phyloP scores from a whole-genome alignment of 2,329 filamentous ascomycete genomes.

The Cladosporium phlei region DNA sequence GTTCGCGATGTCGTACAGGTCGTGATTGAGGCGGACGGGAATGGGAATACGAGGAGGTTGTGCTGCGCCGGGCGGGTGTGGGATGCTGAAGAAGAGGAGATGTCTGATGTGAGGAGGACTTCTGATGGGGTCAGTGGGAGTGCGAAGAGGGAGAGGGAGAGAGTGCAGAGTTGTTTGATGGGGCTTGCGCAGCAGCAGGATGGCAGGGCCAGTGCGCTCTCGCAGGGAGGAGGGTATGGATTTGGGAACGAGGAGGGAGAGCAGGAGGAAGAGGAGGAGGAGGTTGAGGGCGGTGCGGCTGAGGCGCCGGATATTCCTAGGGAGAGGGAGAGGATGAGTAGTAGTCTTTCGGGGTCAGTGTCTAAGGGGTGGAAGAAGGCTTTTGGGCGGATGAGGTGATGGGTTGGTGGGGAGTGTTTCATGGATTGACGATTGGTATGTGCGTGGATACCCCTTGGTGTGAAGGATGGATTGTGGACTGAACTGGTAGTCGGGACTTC shows the following conservation, averaged over 20 bases:
- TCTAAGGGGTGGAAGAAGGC: neutral
- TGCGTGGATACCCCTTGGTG: neutral
- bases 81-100: slow-evolving; percentile 1
- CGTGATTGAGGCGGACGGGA: slow-evolving; percentile 25
- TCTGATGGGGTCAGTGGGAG: neutral
- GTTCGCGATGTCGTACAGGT: slow-evolving; percentile 36
- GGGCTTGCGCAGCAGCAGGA: slow-evolving; percentile 5
- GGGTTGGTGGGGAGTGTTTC: too few species aligned
- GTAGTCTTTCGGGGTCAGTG: slow-evolving; percentile 4
- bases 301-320: slow-evolving; percentile 11
- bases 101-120: neutral
- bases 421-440: too few species aligned
- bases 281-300: neutral
- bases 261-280: neutral
- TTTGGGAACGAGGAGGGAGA: too few species aligned
- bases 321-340: slow-evolving; percentile 1
- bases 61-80: slow-evolving; percentile 24
- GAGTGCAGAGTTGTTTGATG: slow-evolving; percentile 7
- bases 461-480: too few species aligned
- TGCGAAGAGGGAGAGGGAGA: slow-evolving; percentile 1
- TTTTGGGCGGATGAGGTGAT: slow-evolving; percentile 1
- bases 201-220: neutral
- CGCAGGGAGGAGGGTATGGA: neutral
- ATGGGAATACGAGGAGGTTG: slow-evolving; percentile 26
- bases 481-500: too few species aligned